Evolutionary conservation across 2,329 filamentous ascomycete species (phyloP).

Genomic region (Cordyceps cicadae): DNA sequence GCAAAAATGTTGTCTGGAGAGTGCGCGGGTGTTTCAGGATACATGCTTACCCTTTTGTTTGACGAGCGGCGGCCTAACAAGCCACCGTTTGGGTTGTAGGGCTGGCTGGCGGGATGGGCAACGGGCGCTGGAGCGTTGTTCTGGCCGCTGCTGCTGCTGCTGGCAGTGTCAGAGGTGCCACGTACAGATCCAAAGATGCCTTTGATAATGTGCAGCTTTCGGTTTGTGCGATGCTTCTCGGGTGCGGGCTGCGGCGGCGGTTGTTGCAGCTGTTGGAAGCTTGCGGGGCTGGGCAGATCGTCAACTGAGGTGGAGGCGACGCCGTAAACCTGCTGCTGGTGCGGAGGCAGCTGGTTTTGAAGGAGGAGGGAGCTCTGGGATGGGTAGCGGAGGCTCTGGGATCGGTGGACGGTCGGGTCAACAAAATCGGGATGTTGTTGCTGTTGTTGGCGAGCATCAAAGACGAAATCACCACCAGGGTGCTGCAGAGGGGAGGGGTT

Average conservation of each 20-base stretch:
- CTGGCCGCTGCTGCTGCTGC: constrained; percentile 21
- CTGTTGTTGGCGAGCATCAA: constrained; percentile 29
- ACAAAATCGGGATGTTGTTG: constrained; percentile 31
- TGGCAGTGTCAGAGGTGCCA: constrained; percentile 18
- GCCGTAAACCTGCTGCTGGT: constrained; percentile 25
- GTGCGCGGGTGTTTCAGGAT: not conserved
- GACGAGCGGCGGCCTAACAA: constrained; percentile 45
- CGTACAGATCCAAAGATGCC: constrained; percentile 40
- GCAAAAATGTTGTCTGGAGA: not conserved
- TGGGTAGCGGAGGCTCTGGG: constrained; percentile 44
- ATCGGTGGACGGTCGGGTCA: constrained; percentile 37
- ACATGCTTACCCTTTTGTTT: constrained; percentile 44
- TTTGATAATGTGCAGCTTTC: constrained; percentile 40
- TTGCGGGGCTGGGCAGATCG: constrained; percentile 16
- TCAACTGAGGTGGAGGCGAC: constrained; percentile 20
- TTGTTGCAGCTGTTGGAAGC: constrained; percentile 19
- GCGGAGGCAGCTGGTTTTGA: constrained; percentile 22
- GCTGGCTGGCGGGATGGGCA: constrained; percentile 20
- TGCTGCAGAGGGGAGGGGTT: constrained; percentile 16
- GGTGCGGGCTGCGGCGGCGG: constrained; percentile 18
- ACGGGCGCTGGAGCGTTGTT: constrained; percentile 20
- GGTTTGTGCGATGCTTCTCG: constrained; percentile 40
- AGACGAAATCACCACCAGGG: constrained; percentile 19
- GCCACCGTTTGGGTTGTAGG: constrained; percentile 39
- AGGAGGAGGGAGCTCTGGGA: constrained; percentile 23